phyloP scores from a whole-genome alignment of 1,139 yeast species.

The Blastobotrys proliferans region DNA sequence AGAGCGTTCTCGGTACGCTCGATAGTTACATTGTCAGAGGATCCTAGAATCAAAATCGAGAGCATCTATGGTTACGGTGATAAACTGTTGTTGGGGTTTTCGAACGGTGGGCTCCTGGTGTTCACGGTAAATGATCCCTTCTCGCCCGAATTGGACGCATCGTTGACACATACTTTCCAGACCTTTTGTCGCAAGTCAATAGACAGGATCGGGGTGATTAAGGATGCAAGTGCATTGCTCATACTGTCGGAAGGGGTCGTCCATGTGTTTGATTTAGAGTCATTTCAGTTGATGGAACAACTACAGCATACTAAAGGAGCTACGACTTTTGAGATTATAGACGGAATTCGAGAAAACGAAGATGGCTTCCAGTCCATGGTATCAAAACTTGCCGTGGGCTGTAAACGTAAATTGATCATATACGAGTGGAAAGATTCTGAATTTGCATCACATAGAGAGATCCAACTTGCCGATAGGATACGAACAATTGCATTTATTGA shows the following conservation, averaged over 20 bases:
- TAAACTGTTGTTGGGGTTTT: slow-evolving; percentile 26
- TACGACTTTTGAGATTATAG: slow-evolving; percentile 30
- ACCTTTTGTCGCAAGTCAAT: slow-evolving; percentile 23
- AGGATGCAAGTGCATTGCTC: slow-evolving; percentile 36
- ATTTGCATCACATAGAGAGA: slow-evolving; percentile 31
- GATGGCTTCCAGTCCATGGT: slow-evolving; percentile 21
- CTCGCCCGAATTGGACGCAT: slow-evolving; percentile 19
- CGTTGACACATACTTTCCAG: slow-evolving; percentile 18
- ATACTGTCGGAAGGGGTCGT: slow-evolving; percentile 34
- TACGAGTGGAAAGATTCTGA: slow-evolving; percentile 39
- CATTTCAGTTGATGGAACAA: slow-evolving; percentile 32
- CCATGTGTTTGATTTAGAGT: slow-evolving; percentile 34
- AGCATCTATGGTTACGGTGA: slow-evolving; percentile 26
- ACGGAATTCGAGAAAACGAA: slow-evolving; percentile 22
- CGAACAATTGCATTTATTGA: slow-evolving; percentile 35
- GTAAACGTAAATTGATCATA: slow-evolving; percentile 32
- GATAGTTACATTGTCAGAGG: slow-evolving; percentile 3
- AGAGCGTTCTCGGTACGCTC: slow-evolving; percentile 8
- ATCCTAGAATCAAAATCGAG: not conserved
- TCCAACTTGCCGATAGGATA: slow-evolving; percentile 36
- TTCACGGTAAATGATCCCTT: slow-evolving; percentile 27
- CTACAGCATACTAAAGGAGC: slow-evolving; percentile 37
- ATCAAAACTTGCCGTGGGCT: slow-evolving; percentile 37
- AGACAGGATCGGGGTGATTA: slow-evolving; percentile 33
- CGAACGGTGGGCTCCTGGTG: slow-evolving; percentile 26